These are phyloP conservation scores for Gossypium australe DNA, from an alignment of 345 rosid genomes.

Conservation along the genomic window DNA sequence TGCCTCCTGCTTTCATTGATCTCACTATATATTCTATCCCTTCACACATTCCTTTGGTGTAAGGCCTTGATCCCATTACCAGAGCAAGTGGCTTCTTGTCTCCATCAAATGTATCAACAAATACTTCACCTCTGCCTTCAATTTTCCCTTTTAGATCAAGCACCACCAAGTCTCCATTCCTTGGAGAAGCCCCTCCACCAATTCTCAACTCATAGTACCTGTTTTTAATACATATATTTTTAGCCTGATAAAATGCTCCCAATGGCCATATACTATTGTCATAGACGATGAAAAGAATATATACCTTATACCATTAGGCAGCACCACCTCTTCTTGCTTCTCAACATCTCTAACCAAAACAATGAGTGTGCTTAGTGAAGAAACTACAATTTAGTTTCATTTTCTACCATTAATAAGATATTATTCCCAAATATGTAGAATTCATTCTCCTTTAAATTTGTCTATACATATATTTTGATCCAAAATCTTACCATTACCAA, in stretches of 20 bases:
- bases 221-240: constrained; percentile 10
- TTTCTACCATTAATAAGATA: too few relatives aligned
- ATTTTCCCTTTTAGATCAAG: constrained; percentile 63
- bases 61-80: constrained; percentile 78
- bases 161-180: constrained; percentile 79
- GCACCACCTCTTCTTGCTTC: constrained; percentile 57
- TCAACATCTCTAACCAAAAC: constrained; percentile 55
- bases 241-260: background rate
- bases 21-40: constrained; percentile 66
- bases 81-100: constrained; percentile 64
- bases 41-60: constrained; percentile 74
- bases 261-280: background rate
- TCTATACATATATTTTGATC: background rate
- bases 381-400: background rate
- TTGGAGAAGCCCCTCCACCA: constrained; percentile 78
- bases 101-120: constrained; percentile 59
- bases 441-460: too few relatives aligned
- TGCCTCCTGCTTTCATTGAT: constrained; percentile 86
- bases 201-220: constrained; percentile 81
- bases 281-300: background rate
- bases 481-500: background rate
- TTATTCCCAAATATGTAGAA: too few relatives aligned
- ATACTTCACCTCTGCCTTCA: constrained; percentile 52
- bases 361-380: background rate
- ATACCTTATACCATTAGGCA: constrained; percentile 85